A percentile compares a stretch with the other conserved stretches of the same genome.
These are phyloP conservation scores for Apophysomyces trapeziformis DNA, from an alignment of 371 early-diverging fungal genomes.

Conservation along the genomic window DNA sequence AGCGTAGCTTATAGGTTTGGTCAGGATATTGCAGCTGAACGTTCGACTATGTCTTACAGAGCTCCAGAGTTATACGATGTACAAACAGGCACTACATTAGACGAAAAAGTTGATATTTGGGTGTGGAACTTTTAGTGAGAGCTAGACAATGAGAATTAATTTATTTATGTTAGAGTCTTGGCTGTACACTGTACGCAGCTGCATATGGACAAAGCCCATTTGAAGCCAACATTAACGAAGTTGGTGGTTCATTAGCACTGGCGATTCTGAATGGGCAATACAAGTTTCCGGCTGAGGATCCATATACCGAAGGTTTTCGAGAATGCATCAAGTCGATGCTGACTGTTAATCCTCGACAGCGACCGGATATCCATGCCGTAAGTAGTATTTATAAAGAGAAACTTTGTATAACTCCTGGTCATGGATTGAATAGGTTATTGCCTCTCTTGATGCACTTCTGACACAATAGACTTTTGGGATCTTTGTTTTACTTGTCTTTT, in stretches of 20 bases:
- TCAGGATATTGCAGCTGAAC: conserved; percentile 64
- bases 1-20: background rate
- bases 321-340: conserved; percentile 66
- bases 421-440: conserved; percentile 17
- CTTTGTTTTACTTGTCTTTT: background rate
- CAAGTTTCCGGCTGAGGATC: conserved; percentile 52
- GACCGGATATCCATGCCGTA: conserved; percentile 65
- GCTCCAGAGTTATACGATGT: conserved; percentile 84
- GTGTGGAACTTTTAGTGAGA: conserved; percentile 24
- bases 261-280: conserved; percentile 70
- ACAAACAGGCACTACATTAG: conserved; percentile 58
- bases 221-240: conserved; percentile 66
- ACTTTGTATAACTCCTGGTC: background rate
- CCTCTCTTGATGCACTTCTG: conserved; percentile 1
- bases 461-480: background rate
- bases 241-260: conserved; percentile 73
- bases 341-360: conserved; percentile 61
- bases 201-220: conserved; percentile 76
- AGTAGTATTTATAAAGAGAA: background rate
- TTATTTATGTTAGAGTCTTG: conserved; percentile 45
- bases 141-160: background rate
- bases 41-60: conserved; percentile 74
- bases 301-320: conserved; percentile 64
- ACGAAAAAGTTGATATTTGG: conserved; percentile 83
- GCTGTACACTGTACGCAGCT: conserved; percentile 74